A percentile compares a stretch with the other conserved stretches of the same genome.
These are phyloP conservation scores for Rhodosporidiobolus sp. DNA, from an alignment of 768 basidiomycete species.

Conservation along the genomic window DNA sequence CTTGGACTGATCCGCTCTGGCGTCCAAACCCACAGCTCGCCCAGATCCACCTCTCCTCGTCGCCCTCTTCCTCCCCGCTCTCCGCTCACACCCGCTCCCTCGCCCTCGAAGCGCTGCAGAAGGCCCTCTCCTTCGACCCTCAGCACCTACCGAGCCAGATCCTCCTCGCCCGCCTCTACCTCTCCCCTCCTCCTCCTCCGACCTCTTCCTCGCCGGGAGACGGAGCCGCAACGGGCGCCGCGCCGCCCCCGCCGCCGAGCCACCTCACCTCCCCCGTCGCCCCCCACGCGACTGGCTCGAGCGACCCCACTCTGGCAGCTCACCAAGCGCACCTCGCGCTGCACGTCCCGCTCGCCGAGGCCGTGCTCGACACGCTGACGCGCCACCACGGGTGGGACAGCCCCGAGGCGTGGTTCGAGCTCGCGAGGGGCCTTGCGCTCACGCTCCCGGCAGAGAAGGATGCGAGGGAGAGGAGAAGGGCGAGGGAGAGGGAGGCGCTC, in stretches of 20 bases:
- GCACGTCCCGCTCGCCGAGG: constrained; percentile 61
- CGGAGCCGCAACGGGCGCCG: background rate
- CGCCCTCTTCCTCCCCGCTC: too few relatives aligned
- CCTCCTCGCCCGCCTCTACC: constrained; percentile 72
- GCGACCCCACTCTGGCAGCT: constrained; percentile 30
- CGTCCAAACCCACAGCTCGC: constrained; percentile 58
- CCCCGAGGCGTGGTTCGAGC: constrained; percentile 90
- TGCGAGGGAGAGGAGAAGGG: constrained; percentile 42
- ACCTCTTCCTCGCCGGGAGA: background rate
- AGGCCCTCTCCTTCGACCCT: constrained; percentile 81
- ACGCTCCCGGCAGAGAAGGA: constrained; percentile 58
- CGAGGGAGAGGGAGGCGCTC: constrained; percentile 71
- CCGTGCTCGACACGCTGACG: constrained; percentile 71
- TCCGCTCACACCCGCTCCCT: too few relatives aligned
- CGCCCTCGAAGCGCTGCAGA: constrained; percentile 74
- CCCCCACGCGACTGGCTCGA: too few relatives aligned
- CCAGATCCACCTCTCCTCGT: constrained; percentile 63
- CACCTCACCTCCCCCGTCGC: background rate
- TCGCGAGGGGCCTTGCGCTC: constrained; percentile 61
- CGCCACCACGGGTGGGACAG: constrained; percentile 76
- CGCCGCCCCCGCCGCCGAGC: background rate
- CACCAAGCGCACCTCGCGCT: background rate
- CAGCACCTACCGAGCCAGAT: constrained; percentile 74
- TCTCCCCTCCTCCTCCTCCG: constrained; percentile 49
- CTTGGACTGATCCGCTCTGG: background rate